A percentile compares a stretch with the other conserved stretches of the same genome.
phyloP scores from a whole-genome alignment of 1,139 yeast species.

The Zygosaccharomyces pseudobailii region DNA sequence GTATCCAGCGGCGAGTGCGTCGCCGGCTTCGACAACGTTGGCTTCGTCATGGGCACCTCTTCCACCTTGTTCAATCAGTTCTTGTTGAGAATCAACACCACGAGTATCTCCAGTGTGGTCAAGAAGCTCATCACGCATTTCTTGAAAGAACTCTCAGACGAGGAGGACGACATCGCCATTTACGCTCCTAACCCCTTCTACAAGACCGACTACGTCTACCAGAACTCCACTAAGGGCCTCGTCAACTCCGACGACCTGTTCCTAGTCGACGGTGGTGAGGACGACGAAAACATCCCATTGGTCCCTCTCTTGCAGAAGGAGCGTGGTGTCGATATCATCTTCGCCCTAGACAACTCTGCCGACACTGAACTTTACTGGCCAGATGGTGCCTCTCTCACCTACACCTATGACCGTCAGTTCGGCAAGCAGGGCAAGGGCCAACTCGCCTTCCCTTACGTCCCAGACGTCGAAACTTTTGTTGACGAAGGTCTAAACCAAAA shows the following conservation, averaged over 20 bases:
- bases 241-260: conserved; percentile 44
- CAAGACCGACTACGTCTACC: conserved; percentile 43
- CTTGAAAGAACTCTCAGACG: conserved; percentile 43
- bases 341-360: conserved; percentile 84
- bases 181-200: conserved; percentile 65
- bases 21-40: conserved; percentile 73
- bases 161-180: conserved; percentile 63
- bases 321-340: conserved; percentile 70
- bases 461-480: conserved; percentile 63
- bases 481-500: conserved; percentile 50
- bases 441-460: conserved; percentile 78
- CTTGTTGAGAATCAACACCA: conserved; percentile 52
- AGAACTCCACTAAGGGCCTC: conserved; percentile 34
- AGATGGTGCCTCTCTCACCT: conserved; percentile 63
- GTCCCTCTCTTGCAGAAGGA: conserved; percentile 68
- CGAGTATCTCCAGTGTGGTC: conserved; percentile 46
- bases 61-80: conserved; percentile 74
- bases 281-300: conserved; percentile 71
- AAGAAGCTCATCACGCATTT: conserved; percentile 44
- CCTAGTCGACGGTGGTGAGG: conserved; percentile 91
- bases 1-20: conserved; percentile 42
- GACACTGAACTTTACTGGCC: conserved; percentile 72
- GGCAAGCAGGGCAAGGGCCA: conserved; percentile 50
- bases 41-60: conserved; percentile 71
- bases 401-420: conserved; percentile 69